Percentiles rank a stretch among this genome's conserved stretches.
Evolutionary conservation across 345 rosid species (phyloP).

Genomic region (Gossypium stocksii): DNA sequence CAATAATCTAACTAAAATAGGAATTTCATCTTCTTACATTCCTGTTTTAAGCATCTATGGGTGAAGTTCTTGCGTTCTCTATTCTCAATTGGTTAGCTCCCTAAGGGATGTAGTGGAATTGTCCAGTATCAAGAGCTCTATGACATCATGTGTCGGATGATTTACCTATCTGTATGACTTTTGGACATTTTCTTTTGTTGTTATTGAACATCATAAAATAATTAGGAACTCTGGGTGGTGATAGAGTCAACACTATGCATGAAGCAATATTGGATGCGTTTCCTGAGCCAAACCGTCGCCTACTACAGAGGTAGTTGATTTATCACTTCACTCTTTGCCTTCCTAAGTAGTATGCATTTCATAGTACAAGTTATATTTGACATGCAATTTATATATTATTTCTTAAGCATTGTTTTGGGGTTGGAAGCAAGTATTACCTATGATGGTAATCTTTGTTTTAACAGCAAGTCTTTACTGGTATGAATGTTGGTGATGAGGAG

Average conservation of each 20-base stretch:
- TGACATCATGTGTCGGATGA: background rate
- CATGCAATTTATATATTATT: background rate
- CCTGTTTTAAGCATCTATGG: background rate
- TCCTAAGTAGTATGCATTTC: background rate
- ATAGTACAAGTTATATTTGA: background rate
- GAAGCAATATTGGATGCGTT: constrained; percentile 86
- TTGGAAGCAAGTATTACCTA: too few relatives aligned
- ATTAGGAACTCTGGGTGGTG: constrained; percentile 62
- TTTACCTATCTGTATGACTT: background rate
- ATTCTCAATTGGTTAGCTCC: background rate
- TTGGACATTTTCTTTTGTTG: background rate
- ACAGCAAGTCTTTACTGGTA: too few relatives aligned
- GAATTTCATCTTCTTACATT: background rate
- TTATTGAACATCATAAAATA: constrained; percentile 13
- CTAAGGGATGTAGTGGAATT: constrained; percentile 6
- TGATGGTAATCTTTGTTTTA: too few relatives aligned
- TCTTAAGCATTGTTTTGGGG: constrained; percentile 6
- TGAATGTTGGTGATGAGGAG: too few relatives aligned
- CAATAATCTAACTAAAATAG: background rate
- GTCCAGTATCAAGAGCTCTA: background rate
- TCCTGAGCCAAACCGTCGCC: constrained; percentile 96
- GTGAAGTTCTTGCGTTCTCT: too few relatives aligned
- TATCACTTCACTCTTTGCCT: background rate
- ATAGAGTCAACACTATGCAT: constrained; percentile 75
- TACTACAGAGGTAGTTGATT: constrained; percentile 75